Percentiles rank a stretch among this genome's conserved stretches.
These are phyloP conservation scores for Cytospora piceae DNA, from an alignment of 2,329 filamentous ascomycete species.

Conservation along the genomic window DNA sequence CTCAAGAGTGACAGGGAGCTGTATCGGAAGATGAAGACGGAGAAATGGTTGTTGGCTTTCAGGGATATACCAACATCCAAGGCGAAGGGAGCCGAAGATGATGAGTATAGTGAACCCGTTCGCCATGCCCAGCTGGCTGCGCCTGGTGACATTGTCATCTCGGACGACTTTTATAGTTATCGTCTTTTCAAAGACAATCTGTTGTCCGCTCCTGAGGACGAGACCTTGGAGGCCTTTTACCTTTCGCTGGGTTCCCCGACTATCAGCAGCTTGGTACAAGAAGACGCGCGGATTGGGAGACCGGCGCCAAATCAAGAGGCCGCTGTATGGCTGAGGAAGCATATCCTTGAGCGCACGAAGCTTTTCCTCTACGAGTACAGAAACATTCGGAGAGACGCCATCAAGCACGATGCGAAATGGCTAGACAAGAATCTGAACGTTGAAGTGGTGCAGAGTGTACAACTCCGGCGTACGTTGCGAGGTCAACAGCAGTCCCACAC, in stretches of 20 bases:
- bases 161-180: constrained; percentile 89
- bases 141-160: constrained; percentile 73
- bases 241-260: constrained; percentile 75
- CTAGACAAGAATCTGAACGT: constrained; percentile 83
- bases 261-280: constrained; percentile 77
- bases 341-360: constrained; percentile 85
- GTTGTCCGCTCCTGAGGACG: constrained; percentile 88
- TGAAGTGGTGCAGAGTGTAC: constrained; percentile 76
- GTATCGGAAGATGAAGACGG: constrained; percentile 73
- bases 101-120: constrained; percentile 67
- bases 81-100: constrained; percentile 52
- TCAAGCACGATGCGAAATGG: constrained; percentile 89
- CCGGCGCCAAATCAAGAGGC: constrained; percentile 67
- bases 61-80: constrained; percentile 66
- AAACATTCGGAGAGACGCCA: constrained; percentile 72
- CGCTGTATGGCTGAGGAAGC: constrained; percentile 73
- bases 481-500: constrained; percentile 70
- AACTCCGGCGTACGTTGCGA: constrained; percentile 74
- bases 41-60: constrained; percentile 81
- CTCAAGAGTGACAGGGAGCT: constrained; percentile 81
- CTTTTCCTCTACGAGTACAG: constrained; percentile 82
- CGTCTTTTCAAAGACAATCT: constrained; percentile 84
- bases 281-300: constrained; percentile 73
- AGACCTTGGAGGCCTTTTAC: constrained; percentile 84
- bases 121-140: constrained; percentile 78